Evolutionary conservation across 257 asterid genomes (phyloP), one percentile per base, ranked within the genome.

Genomic region (Forsythia viridissima): DNA sequence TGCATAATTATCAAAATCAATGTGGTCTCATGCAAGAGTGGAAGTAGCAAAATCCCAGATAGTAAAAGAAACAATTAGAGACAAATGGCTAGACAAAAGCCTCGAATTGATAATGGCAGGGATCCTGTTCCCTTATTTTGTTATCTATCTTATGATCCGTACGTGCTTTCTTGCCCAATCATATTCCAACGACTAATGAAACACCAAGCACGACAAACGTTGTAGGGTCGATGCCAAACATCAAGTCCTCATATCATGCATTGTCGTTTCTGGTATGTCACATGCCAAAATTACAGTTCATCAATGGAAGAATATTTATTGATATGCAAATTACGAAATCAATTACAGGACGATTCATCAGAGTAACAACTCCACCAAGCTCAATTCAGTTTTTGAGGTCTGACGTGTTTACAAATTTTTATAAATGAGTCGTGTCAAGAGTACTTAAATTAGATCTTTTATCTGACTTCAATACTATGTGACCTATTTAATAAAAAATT

Each of bases 81-180:
- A 86, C 81, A 85, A 87, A 87, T 67, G 70, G 84, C 72, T 84
- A 82, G 91, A 87, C 90, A 87, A 80, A 80, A 70, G 81, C 80
- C 83, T 89, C 82, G 94, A 72, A 30, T 78, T 73, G 85, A 79
- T 86, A 88, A 85, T 73, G 82, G 70, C 70, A 78, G 83, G 88
- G 90, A 88, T 87, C 90, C 76, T 90, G 92, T 87, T 79, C 87
- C 92, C 89, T 73, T 80, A 8, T 73, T 8, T 69, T 48, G 79
- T 75, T 67, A 82, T 78, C 76, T 74, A 81, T 67, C 55, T 51
- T 72, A 77, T 48, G 51, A 69, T 86, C 89, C 88, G 89, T 86
- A 87, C 87, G 57, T 51, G 66, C 75, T 69, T 83, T 84, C 81
- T 83, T 79, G 38, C 79, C 82, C 90, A 86, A 88, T 92, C 92